A percentile compares a stretch with the other conserved stretches of the same genome.
Conservation (phyloP, 176 grass and related monocot species). For the Hsuehochloa calcarea region DNA sequence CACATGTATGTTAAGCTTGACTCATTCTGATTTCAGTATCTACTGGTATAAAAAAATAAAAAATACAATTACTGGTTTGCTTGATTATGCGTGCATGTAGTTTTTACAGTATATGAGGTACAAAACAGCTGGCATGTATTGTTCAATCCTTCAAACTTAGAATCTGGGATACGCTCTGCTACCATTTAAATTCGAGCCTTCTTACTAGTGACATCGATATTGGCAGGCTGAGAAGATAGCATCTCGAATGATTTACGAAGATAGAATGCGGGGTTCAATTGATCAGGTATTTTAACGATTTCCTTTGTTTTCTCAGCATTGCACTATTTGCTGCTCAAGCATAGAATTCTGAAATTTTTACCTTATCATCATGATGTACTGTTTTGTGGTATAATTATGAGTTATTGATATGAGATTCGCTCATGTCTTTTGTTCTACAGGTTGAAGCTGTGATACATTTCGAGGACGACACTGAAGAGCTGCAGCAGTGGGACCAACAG, state of each 20-base stretch:
- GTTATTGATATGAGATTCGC: background rate
- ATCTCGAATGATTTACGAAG: conserved; percentile 93
- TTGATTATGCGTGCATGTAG: background rate
- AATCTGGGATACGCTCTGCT: background rate
- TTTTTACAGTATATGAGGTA: background rate
- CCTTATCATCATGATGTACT: background rate
- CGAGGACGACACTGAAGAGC: conserved; percentile 90
- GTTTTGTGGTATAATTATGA: background rate
- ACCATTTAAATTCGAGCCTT: background rate
- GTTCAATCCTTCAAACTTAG: background rate
- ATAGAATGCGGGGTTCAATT: conserved; percentile 94
- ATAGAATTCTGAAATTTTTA: background rate
- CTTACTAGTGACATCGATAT: background rate
- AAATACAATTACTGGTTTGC: background rate
- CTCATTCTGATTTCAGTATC: background rate
- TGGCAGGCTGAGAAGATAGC: conserved; percentile 96
- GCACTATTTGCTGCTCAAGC: background rate
- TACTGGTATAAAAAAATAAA: background rate
- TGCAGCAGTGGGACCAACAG: conserved; percentile 97
- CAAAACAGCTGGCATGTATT: background rate
- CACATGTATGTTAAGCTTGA: background rate
- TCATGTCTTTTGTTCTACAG: conserved; percentile 31
- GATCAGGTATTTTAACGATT: conserved; percentile 61
- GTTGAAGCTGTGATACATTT: conserved; percentile 99
- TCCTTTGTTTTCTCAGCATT: background rate